Conservation (phyloP, 2,329 filamentous ascomycete species). For the Aureobasidium melanogenum region DNA sequence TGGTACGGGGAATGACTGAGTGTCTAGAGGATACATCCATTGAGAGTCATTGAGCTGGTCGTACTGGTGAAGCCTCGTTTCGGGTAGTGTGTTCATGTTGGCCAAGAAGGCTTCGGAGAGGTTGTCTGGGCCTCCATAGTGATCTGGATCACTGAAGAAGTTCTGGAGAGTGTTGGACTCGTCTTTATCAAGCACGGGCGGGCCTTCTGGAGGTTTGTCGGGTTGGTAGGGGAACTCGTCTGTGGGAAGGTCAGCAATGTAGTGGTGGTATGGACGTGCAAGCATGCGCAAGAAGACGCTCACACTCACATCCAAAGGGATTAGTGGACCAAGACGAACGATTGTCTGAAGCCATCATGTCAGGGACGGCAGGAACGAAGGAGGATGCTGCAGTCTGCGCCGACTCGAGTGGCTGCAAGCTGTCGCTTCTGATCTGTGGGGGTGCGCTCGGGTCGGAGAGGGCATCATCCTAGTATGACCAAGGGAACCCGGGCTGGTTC, state of each 20-base stretch:
- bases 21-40: neutral
- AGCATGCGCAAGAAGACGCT: neutral
- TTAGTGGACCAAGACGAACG: neutral
- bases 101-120: neutral
- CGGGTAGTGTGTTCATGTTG: neutral
- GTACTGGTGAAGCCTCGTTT: neutral
- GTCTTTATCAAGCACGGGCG: slow-evolving; percentile 10
- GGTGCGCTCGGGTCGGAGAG: neutral
- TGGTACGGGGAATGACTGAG: neutral
- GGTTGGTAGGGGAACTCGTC: slow-evolving; percentile 4
- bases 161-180: slow-evolving; percentile 10
- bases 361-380: neutral
- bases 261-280: neutral
- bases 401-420: neutral
- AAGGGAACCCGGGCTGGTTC: neutral
- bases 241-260: neutral
- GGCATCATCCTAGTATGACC: slow-evolving; percentile 8
- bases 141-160: slow-evolving; percentile 14
- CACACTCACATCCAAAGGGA: slow-evolving; percentile 8
- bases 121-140: neutral
- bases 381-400: neutral
- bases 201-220: neutral
- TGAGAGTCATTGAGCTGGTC: slow-evolving; percentile 1
- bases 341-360: slow-evolving; percentile 8
- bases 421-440: neutral